Percentiles rank a stretch among this genome's conserved stretches.
phyloP scores from a whole-genome alignment of 805 yeast genomes.

The Saturnispora mendoncae region DNA sequence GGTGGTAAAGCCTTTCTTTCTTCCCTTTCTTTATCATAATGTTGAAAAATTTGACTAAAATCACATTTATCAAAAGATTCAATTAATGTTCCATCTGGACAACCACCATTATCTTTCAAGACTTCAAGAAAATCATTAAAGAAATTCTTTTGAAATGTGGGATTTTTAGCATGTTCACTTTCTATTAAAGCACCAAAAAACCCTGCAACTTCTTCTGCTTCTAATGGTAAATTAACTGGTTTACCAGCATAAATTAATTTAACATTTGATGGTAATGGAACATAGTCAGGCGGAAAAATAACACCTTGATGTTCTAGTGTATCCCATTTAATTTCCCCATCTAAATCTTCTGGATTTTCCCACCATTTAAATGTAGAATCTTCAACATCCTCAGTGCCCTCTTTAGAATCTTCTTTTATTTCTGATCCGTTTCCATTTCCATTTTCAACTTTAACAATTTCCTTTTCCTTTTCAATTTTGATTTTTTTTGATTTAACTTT shows the following conservation, averaged over 20 bases:
- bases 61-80: constrained; percentile 62
- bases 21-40: constrained; percentile 61
- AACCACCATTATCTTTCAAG: constrained; percentile 61
- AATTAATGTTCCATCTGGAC: constrained; percentile 36
- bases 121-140: constrained; percentile 70
- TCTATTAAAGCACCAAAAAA: constrained; percentile 85
- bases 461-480: neutral
- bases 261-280: constrained; percentile 70
- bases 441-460: constrained; percentile 6
- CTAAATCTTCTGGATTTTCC: constrained; percentile 66
- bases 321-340: constrained; percentile 79
- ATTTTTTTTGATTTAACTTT: no score
- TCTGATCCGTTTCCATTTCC: constrained; percentile 7
- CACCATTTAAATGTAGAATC: constrained; percentile 65
- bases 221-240: constrained; percentile 65
- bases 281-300: constrained; percentile 86
- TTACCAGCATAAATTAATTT: constrained; percentile 68
- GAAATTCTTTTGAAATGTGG: constrained; percentile 79
- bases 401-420: constrained; percentile 2
- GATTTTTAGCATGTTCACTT: constrained; percentile 81
- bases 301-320: constrained; percentile 85
- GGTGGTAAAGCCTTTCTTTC: constrained; percentile 60
- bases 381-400: constrained; percentile 30
- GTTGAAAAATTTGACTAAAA: constrained; percentile 61
- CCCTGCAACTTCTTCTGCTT: constrained; percentile 95